phyloP scores from a whole-genome alignment of 2,329 filamentous ascomycete species.

The Stemphylium vesicarium region DNA sequence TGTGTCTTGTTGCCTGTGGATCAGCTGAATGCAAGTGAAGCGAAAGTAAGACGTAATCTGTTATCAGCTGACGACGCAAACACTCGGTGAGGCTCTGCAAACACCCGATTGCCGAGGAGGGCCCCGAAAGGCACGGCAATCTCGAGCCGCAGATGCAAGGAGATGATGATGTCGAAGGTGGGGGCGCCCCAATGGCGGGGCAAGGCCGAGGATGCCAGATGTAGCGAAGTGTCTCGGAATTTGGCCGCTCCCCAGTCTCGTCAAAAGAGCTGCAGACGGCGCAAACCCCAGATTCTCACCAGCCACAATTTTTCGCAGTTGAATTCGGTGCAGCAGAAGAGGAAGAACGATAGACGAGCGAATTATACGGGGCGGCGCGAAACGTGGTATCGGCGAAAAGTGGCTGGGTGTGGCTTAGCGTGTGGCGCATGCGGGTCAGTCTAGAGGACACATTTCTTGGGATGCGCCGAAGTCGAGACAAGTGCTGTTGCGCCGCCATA shows the following conservation, averaged over 20 bases:
- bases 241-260: neutral
- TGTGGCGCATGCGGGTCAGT: constrained; percentile 16
- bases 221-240: constrained; percentile 1
- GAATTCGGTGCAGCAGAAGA: neutral
- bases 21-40: neutral
- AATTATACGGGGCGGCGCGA: neutral
- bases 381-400: constrained; percentile 11
- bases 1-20: neutral
- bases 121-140: constrained; percentile 1
- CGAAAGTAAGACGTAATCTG: neutral
- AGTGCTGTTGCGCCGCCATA: constrained; percentile 15
- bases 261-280: neutral
- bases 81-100: neutral
- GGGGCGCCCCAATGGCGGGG: constrained; percentile 3
- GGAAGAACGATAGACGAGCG: neutral
- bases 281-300: neutral
- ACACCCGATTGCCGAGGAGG: neutral
- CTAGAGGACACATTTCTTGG: constrained; percentile 21
- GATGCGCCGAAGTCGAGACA: constrained; percentile 12
- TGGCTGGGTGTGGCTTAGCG: constrained; percentile 15
- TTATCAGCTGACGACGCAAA: neutral
- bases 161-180: constrained; percentile 12
- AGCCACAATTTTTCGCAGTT: neutral
- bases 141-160: neutral
- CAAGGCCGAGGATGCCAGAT: constrained; percentile 2